phyloP scores from a whole-genome alignment of 768 basidiomycete genomes.

The Cystobasidium ongulense region DNA sequence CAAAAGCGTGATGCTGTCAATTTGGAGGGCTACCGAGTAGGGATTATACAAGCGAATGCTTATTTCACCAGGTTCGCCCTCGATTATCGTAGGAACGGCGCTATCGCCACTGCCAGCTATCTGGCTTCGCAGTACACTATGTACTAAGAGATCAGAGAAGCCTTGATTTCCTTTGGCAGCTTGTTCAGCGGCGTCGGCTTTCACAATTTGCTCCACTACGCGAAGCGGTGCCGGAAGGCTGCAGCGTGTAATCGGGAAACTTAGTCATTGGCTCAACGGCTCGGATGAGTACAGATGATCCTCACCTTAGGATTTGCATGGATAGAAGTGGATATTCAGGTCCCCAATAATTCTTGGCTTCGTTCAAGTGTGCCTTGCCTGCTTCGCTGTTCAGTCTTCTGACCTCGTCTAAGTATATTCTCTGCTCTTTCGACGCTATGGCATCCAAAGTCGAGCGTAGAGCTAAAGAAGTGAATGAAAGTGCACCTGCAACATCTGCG shows the following conservation, averaged over 20 bases:
- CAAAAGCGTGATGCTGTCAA: slow-evolving; percentile 75
- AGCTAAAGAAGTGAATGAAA: slow-evolving; percentile 81
- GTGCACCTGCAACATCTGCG: slow-evolving; percentile 71
- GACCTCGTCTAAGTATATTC: background rate
- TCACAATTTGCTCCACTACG: background rate
- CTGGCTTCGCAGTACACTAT: background rate
- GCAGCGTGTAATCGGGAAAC: too few species aligned
- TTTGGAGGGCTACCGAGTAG: slow-evolving; percentile 80
- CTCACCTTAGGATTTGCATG: slow-evolving; percentile 46
- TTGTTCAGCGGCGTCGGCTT: background rate
- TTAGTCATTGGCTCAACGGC: background rate
- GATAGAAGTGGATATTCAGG: slow-evolving; percentile 67
- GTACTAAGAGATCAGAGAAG: background rate
- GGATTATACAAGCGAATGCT: slow-evolving; percentile 80
- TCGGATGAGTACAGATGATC: background rate
- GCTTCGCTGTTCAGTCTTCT: background rate
- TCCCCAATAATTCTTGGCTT: slow-evolving; percentile 61
- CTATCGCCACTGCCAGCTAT: background rate
- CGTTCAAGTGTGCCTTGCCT: background rate
- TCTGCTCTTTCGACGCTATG: slow-evolving; percentile 68
- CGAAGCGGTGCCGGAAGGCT: background rate
- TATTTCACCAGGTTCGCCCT: slow-evolving; percentile 74
- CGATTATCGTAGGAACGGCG: slow-evolving; percentile 60
- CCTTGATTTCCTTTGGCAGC: background rate
- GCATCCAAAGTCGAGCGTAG: slow-evolving; percentile 64